Evolutionary conservation across 2,329 filamentous ascomycete species (phyloP), one percentile per base, ranked within the genome.

Genomic region (Trichoderma sp.): DNA sequence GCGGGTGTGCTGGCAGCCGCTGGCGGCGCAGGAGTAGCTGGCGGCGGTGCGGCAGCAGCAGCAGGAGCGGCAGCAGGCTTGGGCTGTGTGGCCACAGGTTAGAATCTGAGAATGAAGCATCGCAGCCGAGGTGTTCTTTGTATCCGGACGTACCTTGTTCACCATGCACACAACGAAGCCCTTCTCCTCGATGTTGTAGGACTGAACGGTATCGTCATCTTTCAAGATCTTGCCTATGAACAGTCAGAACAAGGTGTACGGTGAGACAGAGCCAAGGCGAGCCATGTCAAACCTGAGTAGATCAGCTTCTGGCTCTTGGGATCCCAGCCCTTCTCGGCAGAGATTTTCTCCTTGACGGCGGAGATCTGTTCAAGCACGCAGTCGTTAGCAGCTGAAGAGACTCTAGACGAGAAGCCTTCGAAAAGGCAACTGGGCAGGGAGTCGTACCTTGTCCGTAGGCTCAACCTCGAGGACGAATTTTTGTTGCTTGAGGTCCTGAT

Each of bases 131-230:
- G 15, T 19, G 54, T 7, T 24, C 19, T 14, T 17, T 17, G n/a
- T 24, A 47, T 44, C 43, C 7, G n/a, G 24, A 9, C 78, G 68
- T 82, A 96, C 93, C 91, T 98, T 98, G 76, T 92, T 92, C 73
- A 96, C 89, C 88, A 99, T 97, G 82, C 95, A 99, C 67, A 99
- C 95, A 73, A 99, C 93, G 78, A 98, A 99, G 44, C 95, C 95
- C 85, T 98, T 99, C 85, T 98, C 95, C 80, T 99, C 94, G 69
- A 99, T 98, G 80, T 92, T 97, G 83, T 98, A 98, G 47, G 91
- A 93, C 78, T 93, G 92, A 72, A 99, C 91, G 2, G 93, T 97
- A 76, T 97, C 95, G 68, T 93, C 92, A 90, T 99, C 94, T 80
- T 97, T 94, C 70, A 99, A 83, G 72, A 99, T 98, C 83, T 99